phyloP scores from a whole-genome alignment of 2,329 filamentous ascomycete species.

The Neofusicoccum kwambonambiense region DNA sequence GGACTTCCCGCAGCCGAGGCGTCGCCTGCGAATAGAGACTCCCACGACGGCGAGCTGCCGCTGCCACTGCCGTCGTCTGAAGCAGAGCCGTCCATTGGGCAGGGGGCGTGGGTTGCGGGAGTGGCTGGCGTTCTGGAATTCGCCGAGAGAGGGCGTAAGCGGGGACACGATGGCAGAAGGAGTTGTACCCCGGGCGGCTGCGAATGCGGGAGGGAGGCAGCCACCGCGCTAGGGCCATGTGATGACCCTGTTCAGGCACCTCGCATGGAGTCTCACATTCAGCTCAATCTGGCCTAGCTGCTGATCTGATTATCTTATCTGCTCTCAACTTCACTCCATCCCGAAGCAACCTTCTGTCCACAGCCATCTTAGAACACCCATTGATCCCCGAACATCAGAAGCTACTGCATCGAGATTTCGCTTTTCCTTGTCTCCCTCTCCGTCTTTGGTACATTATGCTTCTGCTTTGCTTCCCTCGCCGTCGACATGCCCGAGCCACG shows the following conservation, averaged over 20 bases:
- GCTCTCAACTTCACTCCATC: not conserved
- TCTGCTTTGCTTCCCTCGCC: too few species aligned
- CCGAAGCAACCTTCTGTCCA: not conserved
- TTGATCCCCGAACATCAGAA: too few species aligned
- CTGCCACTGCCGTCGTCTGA: not conserved
- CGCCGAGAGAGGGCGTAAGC: not conserved
- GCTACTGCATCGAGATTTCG: not conserved
- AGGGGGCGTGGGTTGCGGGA: not conserved
- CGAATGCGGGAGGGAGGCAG: not conserved
- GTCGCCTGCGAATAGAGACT: not conserved
- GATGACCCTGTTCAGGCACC: not conserved
- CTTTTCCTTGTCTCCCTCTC: not conserved
- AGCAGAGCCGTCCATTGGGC: not conserved
- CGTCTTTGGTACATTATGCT: too few species aligned
- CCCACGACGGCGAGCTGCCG: not conserved
- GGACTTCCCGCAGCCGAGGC: not conserved
- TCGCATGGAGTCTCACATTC: not conserved
- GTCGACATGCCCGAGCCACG: too few species aligned
- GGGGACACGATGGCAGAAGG: not conserved
- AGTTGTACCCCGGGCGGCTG: not conserved
- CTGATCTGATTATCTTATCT: not conserved
- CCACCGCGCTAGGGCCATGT: conserved; percentile 2
- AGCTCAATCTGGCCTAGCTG: not conserved
- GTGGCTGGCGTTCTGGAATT: not conserved
- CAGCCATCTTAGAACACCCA: not conserved